Base-by-base conservation (phyloP, 768 basidiomycete genomes). In the Lentinula lateritia region DNA sequence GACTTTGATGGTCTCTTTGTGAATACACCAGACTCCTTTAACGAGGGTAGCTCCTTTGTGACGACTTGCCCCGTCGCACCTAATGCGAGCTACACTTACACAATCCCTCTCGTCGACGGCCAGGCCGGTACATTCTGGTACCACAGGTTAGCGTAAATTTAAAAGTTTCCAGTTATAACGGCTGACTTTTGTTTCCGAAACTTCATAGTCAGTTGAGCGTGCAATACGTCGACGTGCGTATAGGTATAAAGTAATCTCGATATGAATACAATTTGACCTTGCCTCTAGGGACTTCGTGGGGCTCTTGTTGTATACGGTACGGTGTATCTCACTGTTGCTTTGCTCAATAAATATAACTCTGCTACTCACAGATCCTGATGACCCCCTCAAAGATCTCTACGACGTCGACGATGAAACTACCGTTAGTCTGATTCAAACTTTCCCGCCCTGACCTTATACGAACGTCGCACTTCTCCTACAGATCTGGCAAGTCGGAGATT, bases 101-200 rank as follows among this genome's bases (percentile, higher is more conserved):
- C 67, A 28, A 71, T 80, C 60, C 70, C 70, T 45, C 65, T 73
- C 36, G 64, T 73, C 35, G 67, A 67, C 52, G 61, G 69, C 10
- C 79, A 81, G 62, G 68, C 76, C 6, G 79, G 79, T 10, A 80
- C 78, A 0, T 81, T 70, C 63, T 81, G 79, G 80, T 71, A 72
- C 61, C 72, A 73, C 66, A 70, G 53, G 53, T 54, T 20, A 54
- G 53, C 5, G 1, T 54, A 8, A 67, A 64, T 64, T 60, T 52
- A 9, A 23, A 23, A 8, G 4, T n/a, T 58, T 43, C 13, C 1
- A 28, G 28, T 28, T 3, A 28, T 2, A 1, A 28, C 28, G 28
- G 28, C 28, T 15, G 34, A 4, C 13, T 66, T 68, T 66, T 65
- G 62, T 18, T 45, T n/a, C n/a, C 20, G 43, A 2, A 16, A 34